Conservation (phyloP, 352 stramenopile species). For the Globisporangium irregulare region DNA sequence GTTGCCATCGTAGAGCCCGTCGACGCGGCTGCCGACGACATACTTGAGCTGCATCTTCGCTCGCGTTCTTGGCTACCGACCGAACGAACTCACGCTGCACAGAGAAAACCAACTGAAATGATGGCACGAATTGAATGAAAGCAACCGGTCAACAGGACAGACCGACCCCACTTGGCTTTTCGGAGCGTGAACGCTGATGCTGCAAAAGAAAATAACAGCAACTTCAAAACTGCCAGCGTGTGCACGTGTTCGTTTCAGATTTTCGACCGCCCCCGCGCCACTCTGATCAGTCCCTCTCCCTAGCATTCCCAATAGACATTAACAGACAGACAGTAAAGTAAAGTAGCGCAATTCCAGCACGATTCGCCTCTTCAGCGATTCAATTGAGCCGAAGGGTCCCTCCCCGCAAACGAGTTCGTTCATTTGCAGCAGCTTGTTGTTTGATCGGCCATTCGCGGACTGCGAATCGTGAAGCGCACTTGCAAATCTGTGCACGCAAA, state of each 20-base stretch:
- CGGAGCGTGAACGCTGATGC: neutral
- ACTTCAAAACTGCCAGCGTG: neutral
- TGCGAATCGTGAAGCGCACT: neutral
- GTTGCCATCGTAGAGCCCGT: conserved; percentile 82
- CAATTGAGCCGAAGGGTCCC: neutral
- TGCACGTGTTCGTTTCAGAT: neutral
- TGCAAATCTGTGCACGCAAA: neutral
- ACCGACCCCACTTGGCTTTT: neutral
- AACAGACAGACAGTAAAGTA: neutral
- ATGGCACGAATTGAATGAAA: neutral
- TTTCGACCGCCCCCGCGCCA: neutral
- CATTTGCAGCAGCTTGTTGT: neutral
- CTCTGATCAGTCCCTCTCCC: neutral
- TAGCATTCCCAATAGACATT: neutral
- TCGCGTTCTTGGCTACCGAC: neutral
- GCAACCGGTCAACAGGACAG: neutral
- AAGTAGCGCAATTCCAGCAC: neutral
- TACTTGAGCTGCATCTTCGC: conserved; percentile 20
- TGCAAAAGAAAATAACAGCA: neutral
- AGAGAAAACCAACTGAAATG: neutral
- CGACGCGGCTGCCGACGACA: conserved; percentile 56
- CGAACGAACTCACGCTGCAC: neutral
- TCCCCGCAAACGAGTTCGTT: neutral
- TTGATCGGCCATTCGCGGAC: neutral
- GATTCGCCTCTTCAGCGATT: neutral